phyloP scores from a whole-genome alignment of 495 filamentous ascomycete genomes.

The Evansstolkia leycettana region DNA sequence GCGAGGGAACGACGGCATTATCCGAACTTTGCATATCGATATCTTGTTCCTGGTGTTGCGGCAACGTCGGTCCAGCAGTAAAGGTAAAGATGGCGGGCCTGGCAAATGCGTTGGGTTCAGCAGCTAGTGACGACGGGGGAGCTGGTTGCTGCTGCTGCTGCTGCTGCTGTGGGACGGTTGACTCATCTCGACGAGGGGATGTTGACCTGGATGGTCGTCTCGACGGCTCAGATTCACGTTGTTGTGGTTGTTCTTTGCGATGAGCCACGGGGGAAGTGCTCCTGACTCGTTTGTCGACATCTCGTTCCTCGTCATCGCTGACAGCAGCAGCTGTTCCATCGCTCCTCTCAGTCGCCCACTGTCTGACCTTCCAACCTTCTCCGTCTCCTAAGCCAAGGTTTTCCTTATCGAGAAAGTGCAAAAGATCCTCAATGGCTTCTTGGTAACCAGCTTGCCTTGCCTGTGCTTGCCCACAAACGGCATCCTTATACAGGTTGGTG shows the following conservation, averaged over 20 bases:
- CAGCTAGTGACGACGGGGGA: constrained; percentile 6
- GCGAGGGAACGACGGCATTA: constrained; percentile 16
- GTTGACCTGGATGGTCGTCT: constrained; percentile 24
- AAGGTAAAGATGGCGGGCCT: constrained; percentile 54
- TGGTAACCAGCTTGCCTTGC: constrained; percentile 75
- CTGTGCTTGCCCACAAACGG: constrained; percentile 61
- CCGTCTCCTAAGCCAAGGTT: constrained; percentile 65
- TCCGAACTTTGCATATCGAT: constrained; percentile 46
- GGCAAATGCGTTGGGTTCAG: constrained; percentile 15
- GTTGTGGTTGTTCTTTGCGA: constrained; percentile 35
- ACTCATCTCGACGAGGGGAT: constrained; percentile 33
- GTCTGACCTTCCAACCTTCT: constrained; percentile 68
- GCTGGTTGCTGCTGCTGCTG: constrained; percentile 10
- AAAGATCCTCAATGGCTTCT: constrained; percentile 82
- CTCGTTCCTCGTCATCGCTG: constrained; percentile 62
- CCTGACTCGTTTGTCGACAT: constrained; percentile 40
- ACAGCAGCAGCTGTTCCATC: constrained; percentile 47
- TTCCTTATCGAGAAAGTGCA: constrained; percentile 71
- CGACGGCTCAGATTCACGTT: constrained; percentile 19
- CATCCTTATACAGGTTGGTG: constrained; percentile 90
- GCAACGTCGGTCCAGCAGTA: constrained; percentile 44
- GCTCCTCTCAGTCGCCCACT: constrained; percentile 72
- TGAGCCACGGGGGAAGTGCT: constrained; percentile 49
- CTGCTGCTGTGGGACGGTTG: constrained; percentile 19
- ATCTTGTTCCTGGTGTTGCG: constrained; percentile 50